Percentiles rank a stretch among this genome's conserved stretches.
phyloP scores from a whole-genome alignment of 2,329 filamentous ascomycete species.

The Gyromitra esculenta region DNA sequence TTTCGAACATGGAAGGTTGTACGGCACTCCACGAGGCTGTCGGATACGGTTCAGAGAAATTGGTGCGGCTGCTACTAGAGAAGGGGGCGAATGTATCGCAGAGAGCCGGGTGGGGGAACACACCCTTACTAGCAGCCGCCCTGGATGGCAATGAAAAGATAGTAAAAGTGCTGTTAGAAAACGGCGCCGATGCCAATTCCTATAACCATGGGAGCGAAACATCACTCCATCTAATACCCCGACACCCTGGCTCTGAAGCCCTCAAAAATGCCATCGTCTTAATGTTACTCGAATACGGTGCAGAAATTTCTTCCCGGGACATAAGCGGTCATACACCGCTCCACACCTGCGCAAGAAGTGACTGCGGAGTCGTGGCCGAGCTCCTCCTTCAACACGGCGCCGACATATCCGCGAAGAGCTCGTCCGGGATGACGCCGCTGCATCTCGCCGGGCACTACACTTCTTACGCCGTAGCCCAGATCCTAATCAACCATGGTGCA shows the following conservation, averaged over 20 bases:
- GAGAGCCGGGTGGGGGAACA: background rate
- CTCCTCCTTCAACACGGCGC: conserved; percentile 27
- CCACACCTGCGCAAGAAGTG: conserved; percentile 1
- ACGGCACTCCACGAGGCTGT: conserved; percentile 20
- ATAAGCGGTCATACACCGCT: background rate
- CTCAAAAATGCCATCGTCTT: background rate
- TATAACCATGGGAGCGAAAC: background rate
- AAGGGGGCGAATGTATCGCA: conserved; percentile 16
- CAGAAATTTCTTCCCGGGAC: background rate
- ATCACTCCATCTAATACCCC: background rate
- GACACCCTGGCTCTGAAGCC: background rate
- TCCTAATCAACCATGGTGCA: conserved; percentile 13
- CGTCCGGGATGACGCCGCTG: background rate
- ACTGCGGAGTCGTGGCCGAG: background rate
- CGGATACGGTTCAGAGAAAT: background rate
- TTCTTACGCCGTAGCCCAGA: background rate
- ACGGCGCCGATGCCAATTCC: conserved; percentile 1
- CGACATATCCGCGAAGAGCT: background rate
- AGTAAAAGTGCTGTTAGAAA: background rate
- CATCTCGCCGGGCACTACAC: conserved; percentile 6
- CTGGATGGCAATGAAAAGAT: too few species aligned
- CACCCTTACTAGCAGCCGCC: conserved; percentile 13
- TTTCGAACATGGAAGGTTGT: background rate
- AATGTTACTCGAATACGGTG: conserved; percentile 6
- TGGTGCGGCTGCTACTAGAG: conserved; percentile 7